Evolutionary conservation across 2,329 filamentous ascomycete species (phyloP), one percentile per base, ranked within the genome.

Genomic region (Chaetomium sp.): DNA sequence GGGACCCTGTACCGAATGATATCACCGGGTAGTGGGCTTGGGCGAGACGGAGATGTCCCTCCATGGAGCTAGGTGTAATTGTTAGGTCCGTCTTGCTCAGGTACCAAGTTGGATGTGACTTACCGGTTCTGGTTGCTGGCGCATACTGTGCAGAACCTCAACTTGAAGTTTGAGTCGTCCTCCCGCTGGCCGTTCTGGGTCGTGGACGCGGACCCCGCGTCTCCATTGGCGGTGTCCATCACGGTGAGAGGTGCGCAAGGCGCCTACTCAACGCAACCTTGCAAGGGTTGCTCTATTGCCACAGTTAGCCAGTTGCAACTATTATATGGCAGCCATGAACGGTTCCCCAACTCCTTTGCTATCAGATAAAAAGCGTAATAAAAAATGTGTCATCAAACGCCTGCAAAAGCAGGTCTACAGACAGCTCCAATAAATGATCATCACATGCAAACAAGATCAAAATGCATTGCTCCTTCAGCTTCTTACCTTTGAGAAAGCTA

Each of bases 81-180:
- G 14, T 36, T 43, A 40, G 43, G 49, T 52, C 68, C 44, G 65
- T 61, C 47, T 49, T 9, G 37, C 36, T 11, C 11, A 35, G 7
- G 35, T 43, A 49, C 19, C 19, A 42, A 12, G 8, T 11, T 33
- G 7, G 27, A 9, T 11, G 53, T 19, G 49, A 66, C 79, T 61
- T 78, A 95, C 84, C 94, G 85, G 69, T 99, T 99, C 72, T 99
- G 91, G 67, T 99, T 99, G 67, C 91, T 96, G 6, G 94, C 94
- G 73, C 94, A 99, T n/a, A 99, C 92, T 2, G 94, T 97, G 77
- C 91, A 96, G 73, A 97, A 96, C 69, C 89, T 95, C 59, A 99
- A 81, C 73, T 94, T 96, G 79, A 86, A 96, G 52, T 79, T 82
- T n/a, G 75, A 76, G 33, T 76, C 72, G 14, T 77, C 76, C 44